Base-by-base conservation (phyloP, 192 early-diverging fungal species). In the Coemansia sp. region DNA sequence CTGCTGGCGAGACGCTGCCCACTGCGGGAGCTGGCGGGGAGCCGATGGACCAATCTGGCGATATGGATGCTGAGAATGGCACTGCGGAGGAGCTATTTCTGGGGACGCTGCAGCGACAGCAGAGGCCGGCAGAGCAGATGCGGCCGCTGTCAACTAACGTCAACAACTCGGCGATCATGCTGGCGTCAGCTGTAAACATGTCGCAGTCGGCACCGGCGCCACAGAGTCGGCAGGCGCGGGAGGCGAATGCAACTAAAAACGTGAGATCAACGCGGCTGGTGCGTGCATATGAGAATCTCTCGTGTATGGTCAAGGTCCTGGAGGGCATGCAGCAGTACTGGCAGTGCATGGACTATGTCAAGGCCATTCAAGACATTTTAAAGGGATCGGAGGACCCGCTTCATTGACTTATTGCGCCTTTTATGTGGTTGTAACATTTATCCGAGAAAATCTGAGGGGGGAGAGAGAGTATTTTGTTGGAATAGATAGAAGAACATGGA, bases 271-370 rank as follows among this genome's bases (percentile, higher is more conserved):
- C 73, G 13, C 58, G 78, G 23, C 67, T 81, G 13, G 69, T 75
- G 28, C 69, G 73, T 1, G 66, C 78, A 2, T 81, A 81, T 46
- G 78, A 81, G 35, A 81, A 81, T 57, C 64, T 81, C n/a, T 81
- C 78, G 16, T 81, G 78, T 38, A 81, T 81, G 78, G 78, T 81
- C 31, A 75, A 76, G 63, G 73, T 81, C 21, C 73, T 81, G 10
- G 78, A 81, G 63, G 78, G 78, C 23, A 81, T 81, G 78, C 78
- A 81, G 70, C 78, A 81, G 78, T 81, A 81, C 59, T 81, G 78
- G 78, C 78, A 81, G 60, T 81, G 78, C 43, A 81, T 81, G 78
- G 78, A 81, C 61, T 81, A 81, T 24, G 67, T 81, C n/a, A 70
- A 67, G 18, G 70, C 59, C 3, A 75, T 81, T 37, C 78, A 81